Evolutionary conservation across 1,284 basidiomycete genomes (phyloP).

Genomic region (Cystobasidium sp.): DNA sequence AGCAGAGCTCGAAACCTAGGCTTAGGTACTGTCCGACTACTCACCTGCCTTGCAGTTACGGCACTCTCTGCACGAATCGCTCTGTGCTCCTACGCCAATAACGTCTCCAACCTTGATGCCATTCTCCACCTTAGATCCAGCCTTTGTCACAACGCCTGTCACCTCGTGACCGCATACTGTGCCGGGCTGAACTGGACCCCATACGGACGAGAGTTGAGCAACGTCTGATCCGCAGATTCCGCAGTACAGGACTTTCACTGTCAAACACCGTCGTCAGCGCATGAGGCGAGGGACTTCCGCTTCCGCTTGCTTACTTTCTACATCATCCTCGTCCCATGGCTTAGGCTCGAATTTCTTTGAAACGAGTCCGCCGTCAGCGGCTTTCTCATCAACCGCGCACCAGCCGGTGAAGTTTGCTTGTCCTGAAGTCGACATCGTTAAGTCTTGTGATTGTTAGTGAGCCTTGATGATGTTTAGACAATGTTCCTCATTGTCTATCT

Average conservation of each 20-base stretch:
- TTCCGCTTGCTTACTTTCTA: neutral
- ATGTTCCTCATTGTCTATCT: too few species aligned
- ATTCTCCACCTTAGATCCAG: neutral
- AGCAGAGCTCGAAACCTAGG: neutral
- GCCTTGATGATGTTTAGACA: too few species aligned
- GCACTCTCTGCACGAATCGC: constrained; percentile 5
- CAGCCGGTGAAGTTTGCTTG: neutral
- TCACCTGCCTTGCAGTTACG: constrained; percentile 3
- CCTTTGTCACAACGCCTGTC: neutral
- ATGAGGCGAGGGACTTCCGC: neutral
- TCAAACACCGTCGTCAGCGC: neutral
- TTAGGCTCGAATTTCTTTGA: neutral
- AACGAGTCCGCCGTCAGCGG: neutral
- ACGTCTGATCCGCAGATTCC: constrained; percentile 8
- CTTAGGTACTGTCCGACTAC: neutral
- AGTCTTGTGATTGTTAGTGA: too few species aligned
- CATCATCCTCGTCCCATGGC: constrained; percentile 2
- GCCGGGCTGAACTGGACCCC: neutral
- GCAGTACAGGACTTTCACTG: neutral
- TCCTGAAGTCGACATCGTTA: too few species aligned
- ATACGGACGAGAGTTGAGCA: neutral
- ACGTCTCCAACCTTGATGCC: constrained; percentile 6
- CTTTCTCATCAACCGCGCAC: neutral
- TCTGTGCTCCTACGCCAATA: neutral
- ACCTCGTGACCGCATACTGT: neutral